Conservation (phyloP, 371 early-diverging fungal species). For the Apophysomyces ossiformis region DNA sequence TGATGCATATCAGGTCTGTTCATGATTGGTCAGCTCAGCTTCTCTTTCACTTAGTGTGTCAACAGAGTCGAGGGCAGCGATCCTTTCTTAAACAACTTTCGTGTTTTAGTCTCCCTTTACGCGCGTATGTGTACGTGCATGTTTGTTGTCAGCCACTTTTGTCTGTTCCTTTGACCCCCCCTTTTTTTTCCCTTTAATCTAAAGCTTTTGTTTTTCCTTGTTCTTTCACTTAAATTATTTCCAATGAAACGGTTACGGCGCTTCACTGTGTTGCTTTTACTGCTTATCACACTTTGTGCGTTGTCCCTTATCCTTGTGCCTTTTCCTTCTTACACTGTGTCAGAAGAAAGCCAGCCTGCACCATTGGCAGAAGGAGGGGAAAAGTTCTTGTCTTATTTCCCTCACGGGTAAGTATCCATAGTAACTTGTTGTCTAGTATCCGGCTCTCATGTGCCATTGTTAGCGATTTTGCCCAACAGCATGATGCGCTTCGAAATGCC, state of each 20-base stretch:
- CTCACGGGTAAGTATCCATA: constrained; percentile 19
- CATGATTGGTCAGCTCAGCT: constrained; percentile 2
- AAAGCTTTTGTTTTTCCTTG: background rate
- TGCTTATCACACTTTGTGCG: background rate
- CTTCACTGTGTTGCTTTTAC: background rate
- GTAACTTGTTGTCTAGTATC: background rate
- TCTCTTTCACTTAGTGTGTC: background rate
- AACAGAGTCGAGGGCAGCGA: background rate
- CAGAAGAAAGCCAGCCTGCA: background rate
- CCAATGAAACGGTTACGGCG: constrained; percentile 5
- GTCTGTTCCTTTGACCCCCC: background rate
- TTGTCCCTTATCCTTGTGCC: background rate
- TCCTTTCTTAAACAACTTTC: background rate
- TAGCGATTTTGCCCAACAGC: constrained; percentile 27
- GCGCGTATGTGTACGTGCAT: too few relatives aligned
- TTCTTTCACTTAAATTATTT: background rate
- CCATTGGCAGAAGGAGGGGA: background rate
- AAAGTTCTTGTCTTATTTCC: constrained; percentile 24
- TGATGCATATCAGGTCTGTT: background rate
- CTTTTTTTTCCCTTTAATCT: background rate
- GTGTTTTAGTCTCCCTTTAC: background rate
- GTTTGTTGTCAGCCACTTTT: background rate
- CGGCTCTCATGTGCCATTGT: too few relatives aligned
- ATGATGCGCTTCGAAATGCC: constrained; percentile 36
- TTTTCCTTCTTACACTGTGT: background rate